Evolutionary conservation across 257 asterid genomes (phyloP), one percentile per base, ranked within the genome.

Genomic region (Cruciata laevipes): DNA sequence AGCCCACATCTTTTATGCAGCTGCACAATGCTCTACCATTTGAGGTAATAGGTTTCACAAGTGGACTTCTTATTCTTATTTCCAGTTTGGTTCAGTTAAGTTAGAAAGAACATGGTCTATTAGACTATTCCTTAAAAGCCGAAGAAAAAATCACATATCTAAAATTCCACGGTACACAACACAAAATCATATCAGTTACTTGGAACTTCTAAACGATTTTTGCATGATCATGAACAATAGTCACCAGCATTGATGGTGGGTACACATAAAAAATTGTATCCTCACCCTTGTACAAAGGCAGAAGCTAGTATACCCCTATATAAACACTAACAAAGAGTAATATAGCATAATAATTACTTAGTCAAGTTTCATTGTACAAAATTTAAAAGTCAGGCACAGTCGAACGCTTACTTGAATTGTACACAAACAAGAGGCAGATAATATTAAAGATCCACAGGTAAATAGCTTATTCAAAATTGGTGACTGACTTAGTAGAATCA

Each of bases 241-340:
- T 72, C 60, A 93, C 95, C 76, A 75, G 51, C 80, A 79, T 63
- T 51, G 94, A 89, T 66, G 98, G 84, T 73, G 98, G 98, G 72
- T 95, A 89, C 76, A 93, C 98, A 74, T 93, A 97, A 85, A 93
- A 93, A 66, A 93, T 82, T 49, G 97, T 93, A 76, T 89, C 87
- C 80, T 93, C 98, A 23, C 98, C 98, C 84, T 87, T 93, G 90
- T 93, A 93, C 80, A 87, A 89, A 73, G 98, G 96, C 77, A 93
- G 61, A 67, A 93, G 90, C 84, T 88, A 83, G 86, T 87, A 93
- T 72, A 66, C 75, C 64, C 98, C 98, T 93, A 89, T 52, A 58
- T 4, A 58, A 9, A 8, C 21, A 60, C 33, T 14, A 57, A 10
- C 4, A 27, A 10, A 32, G 47, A 17, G 3, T 61, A 38, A 61